Percentiles rank a stretch among this genome's conserved stretches.
Evolutionary conservation across 306 rosid genomes (phyloP).

Genomic region (Astragalus glycyphyllos): DNA sequence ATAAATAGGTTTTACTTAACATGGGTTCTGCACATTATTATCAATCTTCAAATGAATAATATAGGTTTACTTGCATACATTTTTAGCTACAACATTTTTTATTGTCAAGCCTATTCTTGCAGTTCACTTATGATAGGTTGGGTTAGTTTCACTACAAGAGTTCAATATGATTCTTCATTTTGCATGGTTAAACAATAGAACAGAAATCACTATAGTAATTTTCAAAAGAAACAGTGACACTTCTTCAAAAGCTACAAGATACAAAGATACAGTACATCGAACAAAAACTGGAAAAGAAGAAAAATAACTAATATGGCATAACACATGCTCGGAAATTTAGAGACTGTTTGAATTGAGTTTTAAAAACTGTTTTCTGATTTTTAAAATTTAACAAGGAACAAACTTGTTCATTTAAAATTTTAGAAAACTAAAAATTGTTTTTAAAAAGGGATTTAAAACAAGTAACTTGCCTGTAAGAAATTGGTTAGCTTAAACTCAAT

Average conservation of each 20-base stretch:
- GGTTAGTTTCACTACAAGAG: slow-evolving; percentile 14
- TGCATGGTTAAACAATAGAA: slow-evolving; percentile 7
- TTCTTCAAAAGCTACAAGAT: not conserved
- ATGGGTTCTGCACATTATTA: slow-evolving; percentile 16
- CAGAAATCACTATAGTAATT: not conserved
- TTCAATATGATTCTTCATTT: slow-evolving; percentile 24
- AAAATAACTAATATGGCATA: not conserved
- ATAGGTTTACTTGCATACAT: slow-evolving; percentile 12
- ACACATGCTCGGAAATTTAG: not conserved
- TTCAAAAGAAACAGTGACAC: not conserved
- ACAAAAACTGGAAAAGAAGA: slow-evolving; percentile 11
- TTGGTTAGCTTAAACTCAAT: not conserved
- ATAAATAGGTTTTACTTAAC: slow-evolving; percentile 26
- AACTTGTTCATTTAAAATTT: too few species aligned
- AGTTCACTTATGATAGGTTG: slow-evolving; percentile 2
- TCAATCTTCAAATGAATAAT: slow-evolving; percentile 29
- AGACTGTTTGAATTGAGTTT: too few species aligned
- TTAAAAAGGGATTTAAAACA: too few species aligned
- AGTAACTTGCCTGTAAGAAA: slow-evolving; percentile 26
- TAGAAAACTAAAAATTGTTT: too few species aligned
- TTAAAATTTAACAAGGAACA: too few species aligned
- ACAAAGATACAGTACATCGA: slow-evolving; percentile 1
- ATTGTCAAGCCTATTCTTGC: slow-evolving; percentile 27
- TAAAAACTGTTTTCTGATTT: too few species aligned
- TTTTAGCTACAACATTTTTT: slow-evolving; percentile 25